Base-by-base conservation (phyloP, 129 eudicot species). In the Tagetes erecta region DNA sequence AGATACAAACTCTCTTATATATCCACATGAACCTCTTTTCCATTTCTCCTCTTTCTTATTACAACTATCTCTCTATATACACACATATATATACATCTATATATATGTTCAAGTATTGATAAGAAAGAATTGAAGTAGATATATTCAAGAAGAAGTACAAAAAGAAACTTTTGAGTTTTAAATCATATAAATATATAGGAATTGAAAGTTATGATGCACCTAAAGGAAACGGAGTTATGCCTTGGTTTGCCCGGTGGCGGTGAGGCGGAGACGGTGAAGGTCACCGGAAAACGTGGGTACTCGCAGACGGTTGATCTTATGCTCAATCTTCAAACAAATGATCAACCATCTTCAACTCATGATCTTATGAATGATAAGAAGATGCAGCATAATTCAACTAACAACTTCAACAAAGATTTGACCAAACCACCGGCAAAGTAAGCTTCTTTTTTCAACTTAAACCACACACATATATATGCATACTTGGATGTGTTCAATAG, bases 371-470 rank as follows among this genome's bases (percentile, higher is more conserved):
- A 86, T 68, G 86, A 84, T 5, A 83, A 69, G 33, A 76, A 63
- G 73, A 76, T 64, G 70, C 30, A 44, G 57, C 75, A 73, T 10
- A 67, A 47, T 62, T 67, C 80, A 33, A 8, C 80, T 51, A 84
- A 83, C 38, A 75, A 40, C 57, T 20, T 20, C 27, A 75, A 58
- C 76, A 83, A 85, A 80, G 91, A 92, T 79, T 63, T 85, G 6
- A 80, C 71, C 74, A 89, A 87, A 62, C 95, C 98, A 66, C 98
- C 98, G 69, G 95, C 98, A 80, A 92, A 92, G 98, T 92, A 92
- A 65, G 85, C 13, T 58, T 72, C 65, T 64, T 36, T 8, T 14
- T 46, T 71, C 31, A 27, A 27, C n/a, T 67, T 45, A 46, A 34
- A 59, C 40, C 2, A 58, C 3, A 58, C 12, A 30, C 1, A 27